Base-by-base conservation (phyloP, 768 basidiomycete genomes). In the Russula dissimulans region DNA sequence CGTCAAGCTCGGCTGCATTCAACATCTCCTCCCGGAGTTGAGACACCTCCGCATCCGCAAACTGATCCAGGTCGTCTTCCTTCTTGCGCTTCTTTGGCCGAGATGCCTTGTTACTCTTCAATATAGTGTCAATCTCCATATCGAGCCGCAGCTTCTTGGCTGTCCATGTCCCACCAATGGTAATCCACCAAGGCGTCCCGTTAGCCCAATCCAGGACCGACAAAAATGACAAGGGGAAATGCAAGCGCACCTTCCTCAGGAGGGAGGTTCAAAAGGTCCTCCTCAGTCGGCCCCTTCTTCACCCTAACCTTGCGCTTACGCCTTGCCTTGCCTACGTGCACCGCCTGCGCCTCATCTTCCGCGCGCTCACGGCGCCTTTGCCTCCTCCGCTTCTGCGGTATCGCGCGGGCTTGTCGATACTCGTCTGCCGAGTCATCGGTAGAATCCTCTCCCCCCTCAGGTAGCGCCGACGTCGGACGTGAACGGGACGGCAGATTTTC, bases 11-110 rank as follows among this genome's bases (percentile, higher is more conserved):
- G 2, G 89, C 93, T 3, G 95, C 95, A 11, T 76, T 75, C 48
- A 89, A 79, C 95, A 99, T 98, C 39, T 82, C 75, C 65, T 92
- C 89, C 32, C 91, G 81, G n/a, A 97, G 77, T n/a, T 86, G 78
- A 0, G 87, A 87, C 41, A 97, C 91, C 67, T 95, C 87, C 60
- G 91, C 91, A 67, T 98, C 95, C 41, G 92, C 91, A 65, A 87
- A 87, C 22, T 81, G 81, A 68, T 97, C 95, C 39, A 97, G 73
- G 67, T 91, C 91, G 1, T 89, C 90, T 54, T 83, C 90, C 69
- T 87, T 86, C 75, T 91, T 92, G 65, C 84, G 80, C 65, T 83
- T 79, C 67, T 80, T 83, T 42, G 77, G 80, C 15, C 86, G 77
- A 32, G 79, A 77, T 3, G 77, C 71, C 71, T 87, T 89, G 70